phyloP scores from a whole-genome alignment of 2,329 filamentous ascomycete genomes.

The Fonsecaea monophora region DNA sequence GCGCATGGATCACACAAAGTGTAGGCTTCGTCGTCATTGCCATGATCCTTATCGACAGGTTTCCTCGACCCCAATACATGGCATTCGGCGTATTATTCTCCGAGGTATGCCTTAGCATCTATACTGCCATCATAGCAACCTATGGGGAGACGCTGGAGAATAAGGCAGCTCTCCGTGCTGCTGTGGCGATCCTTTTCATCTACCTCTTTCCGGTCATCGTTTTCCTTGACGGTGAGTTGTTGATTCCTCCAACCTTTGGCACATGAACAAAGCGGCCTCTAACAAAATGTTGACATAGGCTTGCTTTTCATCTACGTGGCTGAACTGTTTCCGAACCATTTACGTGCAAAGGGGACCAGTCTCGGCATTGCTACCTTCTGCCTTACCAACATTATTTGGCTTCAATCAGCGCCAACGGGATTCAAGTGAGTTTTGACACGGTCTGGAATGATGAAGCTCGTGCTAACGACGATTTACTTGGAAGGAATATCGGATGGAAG shows the following conservation, averaged over 20 bases:
- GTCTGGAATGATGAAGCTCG: no score
- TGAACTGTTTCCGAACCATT: constrained; percentile 23
- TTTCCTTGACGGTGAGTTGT: no score
- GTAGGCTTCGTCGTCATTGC: constrained; percentile 32
- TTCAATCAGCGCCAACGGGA: constrained; percentile 32
- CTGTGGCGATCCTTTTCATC: no score
- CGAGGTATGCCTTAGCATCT: no score
- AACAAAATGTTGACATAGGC: no score
- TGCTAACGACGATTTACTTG: constrained; percentile 34
- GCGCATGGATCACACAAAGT: background rate
- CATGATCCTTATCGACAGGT: constrained; percentile 25
- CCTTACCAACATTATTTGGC: constrained; percentile 13
- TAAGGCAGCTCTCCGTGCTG: no score
- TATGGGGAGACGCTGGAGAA: no score
- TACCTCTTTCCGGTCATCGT: no score
- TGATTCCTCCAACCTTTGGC: no score
- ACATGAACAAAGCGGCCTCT: no score
- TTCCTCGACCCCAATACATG: constrained; percentile 28
- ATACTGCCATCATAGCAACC: no score
- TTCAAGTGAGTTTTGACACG: no score
- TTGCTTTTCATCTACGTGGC: constrained; percentile 23
- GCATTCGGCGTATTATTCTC: constrained; percentile 37
- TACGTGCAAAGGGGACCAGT: constrained; percentile 21
- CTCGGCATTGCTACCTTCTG: constrained; percentile 18
- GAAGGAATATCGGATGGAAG: constrained; percentile 42